Percentiles rank a stretch among this genome's conserved stretches.
These are phyloP conservation scores for Pichia sp. DNA, from an alignment of 1,139 yeast species.

Conservation along the genomic window DNA sequence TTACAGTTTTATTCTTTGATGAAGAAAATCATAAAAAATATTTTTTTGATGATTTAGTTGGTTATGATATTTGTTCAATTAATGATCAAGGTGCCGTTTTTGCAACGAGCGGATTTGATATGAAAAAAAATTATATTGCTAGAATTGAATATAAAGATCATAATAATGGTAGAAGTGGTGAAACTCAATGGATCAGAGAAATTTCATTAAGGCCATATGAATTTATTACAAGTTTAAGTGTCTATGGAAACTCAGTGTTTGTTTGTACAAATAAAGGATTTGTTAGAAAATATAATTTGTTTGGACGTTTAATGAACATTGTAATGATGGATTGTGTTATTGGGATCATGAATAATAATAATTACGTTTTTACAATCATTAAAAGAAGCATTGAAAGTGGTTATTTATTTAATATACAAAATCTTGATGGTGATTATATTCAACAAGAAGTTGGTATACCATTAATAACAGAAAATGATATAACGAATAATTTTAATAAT, in stretches of 20 bases:
- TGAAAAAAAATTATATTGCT: conserved; percentile 20
- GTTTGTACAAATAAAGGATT: conserved; percentile 55
- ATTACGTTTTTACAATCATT: conserved; percentile 40
- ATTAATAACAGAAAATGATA: conserved; percentile 21
- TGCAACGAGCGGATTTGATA: conserved; percentile 39
- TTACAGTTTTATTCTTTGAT: conserved; percentile 85
- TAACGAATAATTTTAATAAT: conserved; percentile 21
- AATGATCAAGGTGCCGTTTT: conserved; percentile 61
- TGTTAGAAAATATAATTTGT: conserved; percentile 46
- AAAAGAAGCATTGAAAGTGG: conserved; percentile 32
- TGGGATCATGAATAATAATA: conserved; percentile 45
- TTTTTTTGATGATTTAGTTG: conserved; percentile 71
- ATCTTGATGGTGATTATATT: conserved; percentile 32
- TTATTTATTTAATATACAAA: conserved; percentile 33
- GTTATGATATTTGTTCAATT: conserved; percentile 71
- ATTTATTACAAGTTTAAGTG: conserved; percentile 36
- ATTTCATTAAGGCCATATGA: conserved; percentile 37
- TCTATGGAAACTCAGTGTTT: conserved; percentile 35
- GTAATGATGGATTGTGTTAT: conserved; percentile 50
- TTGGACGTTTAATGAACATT: conserved; percentile 50
- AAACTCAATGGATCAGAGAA: conserved; percentile 36
- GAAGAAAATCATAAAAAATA: conserved; percentile 72
- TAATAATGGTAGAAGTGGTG: conserved; percentile 28
- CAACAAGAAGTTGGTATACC: conserved; percentile 35
- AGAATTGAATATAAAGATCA: conserved; percentile 39